These are phyloP conservation scores for Debaryomyces psychrophilus DNA, from an alignment of 1,139 yeast genomes.

Conservation along the genomic window DNA sequence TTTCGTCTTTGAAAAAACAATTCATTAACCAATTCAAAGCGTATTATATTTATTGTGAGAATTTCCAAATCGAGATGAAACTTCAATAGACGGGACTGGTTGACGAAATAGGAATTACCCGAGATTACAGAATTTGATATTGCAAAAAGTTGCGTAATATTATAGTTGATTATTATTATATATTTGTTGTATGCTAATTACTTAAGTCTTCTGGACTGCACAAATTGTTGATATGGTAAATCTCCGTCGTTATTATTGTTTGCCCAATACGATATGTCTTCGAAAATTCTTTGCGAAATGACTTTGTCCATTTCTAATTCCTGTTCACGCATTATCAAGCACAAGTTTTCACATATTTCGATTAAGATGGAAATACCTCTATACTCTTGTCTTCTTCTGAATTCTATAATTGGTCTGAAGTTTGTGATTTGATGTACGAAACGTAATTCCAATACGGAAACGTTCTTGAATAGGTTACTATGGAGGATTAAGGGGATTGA, in stretches of 20 bases:
- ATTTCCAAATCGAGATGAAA: constrained; percentile 7
- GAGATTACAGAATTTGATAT: not conserved
- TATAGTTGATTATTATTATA: not conserved
- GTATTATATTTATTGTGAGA: constrained; percentile 1
- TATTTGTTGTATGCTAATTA: not conserved
- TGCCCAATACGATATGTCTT: constrained; percentile 62
- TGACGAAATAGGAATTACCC: constrained; percentile 1
- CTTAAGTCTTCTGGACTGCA: constrained; percentile 15
- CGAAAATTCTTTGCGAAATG: constrained; percentile 54
- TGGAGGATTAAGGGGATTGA: constrained; percentile 67
- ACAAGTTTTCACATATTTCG: constrained; percentile 76
- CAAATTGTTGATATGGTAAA: constrained; percentile 21
- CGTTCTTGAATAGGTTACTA: constrained; percentile 54
- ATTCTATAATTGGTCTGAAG: constrained; percentile 66
- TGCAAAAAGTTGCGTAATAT: not conserved
- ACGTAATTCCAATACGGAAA: constrained; percentile 79
- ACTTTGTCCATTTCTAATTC: constrained; percentile 62
- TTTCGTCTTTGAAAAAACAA: not conserved
- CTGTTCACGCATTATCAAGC: constrained; percentile 59
- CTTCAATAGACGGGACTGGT: constrained; percentile 4
- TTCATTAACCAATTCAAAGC: not conserved
- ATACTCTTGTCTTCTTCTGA: constrained; percentile 62
- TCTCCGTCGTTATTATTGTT: constrained; percentile 52
- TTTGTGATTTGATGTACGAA: constrained; percentile 60
- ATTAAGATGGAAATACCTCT: constrained; percentile 59